phyloP scores from a whole-genome alignment of 139 green algal species.

The Chlorokybus atmophyticus region DNA sequence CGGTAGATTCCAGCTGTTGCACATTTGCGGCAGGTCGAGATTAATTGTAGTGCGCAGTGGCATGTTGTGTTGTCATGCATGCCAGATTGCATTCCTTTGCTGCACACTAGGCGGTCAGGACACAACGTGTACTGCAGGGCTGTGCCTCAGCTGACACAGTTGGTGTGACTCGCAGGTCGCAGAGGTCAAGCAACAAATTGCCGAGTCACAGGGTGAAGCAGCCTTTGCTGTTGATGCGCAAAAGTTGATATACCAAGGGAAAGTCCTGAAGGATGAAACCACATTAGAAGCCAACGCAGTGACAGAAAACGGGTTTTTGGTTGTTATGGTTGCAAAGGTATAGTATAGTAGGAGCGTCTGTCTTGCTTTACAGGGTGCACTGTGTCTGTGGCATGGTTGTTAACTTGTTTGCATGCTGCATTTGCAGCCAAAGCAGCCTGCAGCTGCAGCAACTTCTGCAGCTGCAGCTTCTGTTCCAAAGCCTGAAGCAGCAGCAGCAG shows the following conservation, averaged over 20 bases:
- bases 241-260: conserved; percentile 66
- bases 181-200: conserved; percentile 50
- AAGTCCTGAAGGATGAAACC: conserved; percentile 77
- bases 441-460: too few species aligned
- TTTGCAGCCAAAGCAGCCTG: not conserved
- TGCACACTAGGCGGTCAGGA: not conserved
- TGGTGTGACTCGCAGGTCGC: conserved; percentile 40
- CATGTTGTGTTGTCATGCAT: not conserved
- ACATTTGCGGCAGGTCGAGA: too few species aligned
- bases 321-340: conserved; percentile 81
- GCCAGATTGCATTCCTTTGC: not conserved
- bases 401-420: not conserved
- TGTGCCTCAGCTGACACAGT: conserved; percentile 2
- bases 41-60: too few species aligned
- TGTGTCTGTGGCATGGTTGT: not conserved
- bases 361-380: not conserved
- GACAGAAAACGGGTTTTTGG: conserved; percentile 71
- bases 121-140: conserved; percentile 5
- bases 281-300: conserved; percentile 59
- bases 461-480: too few species aligned
- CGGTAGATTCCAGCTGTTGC: too few species aligned
- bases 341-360: not conserved
- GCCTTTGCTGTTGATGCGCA: conserved; percentile 38
- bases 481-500: too few species aligned
- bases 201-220: conserved; percentile 32